phyloP scores from a whole-genome alignment of 2,329 filamentous ascomycete genomes.

The Monosporascus sp. region DNA sequence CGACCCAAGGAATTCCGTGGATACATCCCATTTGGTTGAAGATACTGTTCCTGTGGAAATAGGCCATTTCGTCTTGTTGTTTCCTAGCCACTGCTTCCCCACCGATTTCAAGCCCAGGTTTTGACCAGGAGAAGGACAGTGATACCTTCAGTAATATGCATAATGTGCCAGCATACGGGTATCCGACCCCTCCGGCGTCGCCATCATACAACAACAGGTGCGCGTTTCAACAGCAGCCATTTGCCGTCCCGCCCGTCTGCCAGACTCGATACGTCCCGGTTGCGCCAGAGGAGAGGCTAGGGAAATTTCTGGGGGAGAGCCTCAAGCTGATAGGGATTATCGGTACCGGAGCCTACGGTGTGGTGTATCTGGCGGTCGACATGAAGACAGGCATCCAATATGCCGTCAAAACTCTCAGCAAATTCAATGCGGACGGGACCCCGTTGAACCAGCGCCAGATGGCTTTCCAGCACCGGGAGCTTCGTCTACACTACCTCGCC shows the following conservation, averaged over 20 bases:
- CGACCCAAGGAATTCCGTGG: slow-evolving; percentile 19
- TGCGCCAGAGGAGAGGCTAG: slow-evolving; percentile 79
- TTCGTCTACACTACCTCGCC: slow-evolving; percentile 83
- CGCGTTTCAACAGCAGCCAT: slow-evolving; percentile 35
- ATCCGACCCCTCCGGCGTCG: slow-evolving; percentile 54
- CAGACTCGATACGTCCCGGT: slow-evolving; percentile 49
- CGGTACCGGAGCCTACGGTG: slow-evolving; percentile 91
- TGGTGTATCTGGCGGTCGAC: slow-evolving; percentile 87
- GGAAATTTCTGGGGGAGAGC: slow-evolving; percentile 74
- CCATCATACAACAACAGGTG: slow-evolving; percentile 49
- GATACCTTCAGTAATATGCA: slow-evolving; percentile 47
- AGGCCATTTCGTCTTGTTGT: slow-evolving; percentile 28
- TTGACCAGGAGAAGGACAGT: slow-evolving; percentile 21
- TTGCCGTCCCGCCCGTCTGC: slow-evolving; percentile 32
- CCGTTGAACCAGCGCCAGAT: slow-evolving; percentile 78
- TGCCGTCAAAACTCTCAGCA: slow-evolving; percentile 96
- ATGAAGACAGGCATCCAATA: slow-evolving; percentile 76
- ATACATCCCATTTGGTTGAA: slow-evolving; percentile 23
- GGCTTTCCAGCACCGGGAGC: slow-evolving; percentile 89
- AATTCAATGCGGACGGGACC: slow-evolving; percentile 67
- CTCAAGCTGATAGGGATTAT: slow-evolving; percentile 81
- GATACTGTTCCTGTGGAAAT: slow-evolving; percentile 22
- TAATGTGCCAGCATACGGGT: slow-evolving; percentile 53
- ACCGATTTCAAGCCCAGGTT: slow-evolving; percentile 17
- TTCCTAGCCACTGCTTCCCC: slow-evolving; percentile 19